Conservation (phyloP, 148 eudicot species). For the Rhododendron molle region DNA sequence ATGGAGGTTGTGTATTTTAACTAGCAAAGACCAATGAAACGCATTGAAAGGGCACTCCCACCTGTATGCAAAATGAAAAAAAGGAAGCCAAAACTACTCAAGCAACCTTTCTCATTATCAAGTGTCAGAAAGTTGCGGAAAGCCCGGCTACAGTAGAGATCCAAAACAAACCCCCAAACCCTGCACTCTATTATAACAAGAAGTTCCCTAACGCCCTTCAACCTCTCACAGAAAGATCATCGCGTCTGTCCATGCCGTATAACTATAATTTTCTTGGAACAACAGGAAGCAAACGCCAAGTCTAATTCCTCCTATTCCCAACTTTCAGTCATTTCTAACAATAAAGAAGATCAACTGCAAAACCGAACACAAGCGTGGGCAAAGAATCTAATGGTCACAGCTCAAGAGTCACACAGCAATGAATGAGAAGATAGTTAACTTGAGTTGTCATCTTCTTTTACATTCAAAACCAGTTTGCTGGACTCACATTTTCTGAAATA, state of each 20-base stretch:
- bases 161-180: not conserved
- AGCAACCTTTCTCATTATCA: not conserved
- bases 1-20: not conserved
- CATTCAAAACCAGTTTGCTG: not conserved
- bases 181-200: not conserved
- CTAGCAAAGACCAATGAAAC: not conserved
- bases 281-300: not conserved
- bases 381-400: not conserved
- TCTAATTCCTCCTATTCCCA: not conserved
- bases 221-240: not conserved
- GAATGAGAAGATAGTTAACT: not conserved
- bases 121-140: not conserved
- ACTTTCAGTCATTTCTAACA: not conserved
- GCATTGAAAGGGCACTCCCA: not conserved
- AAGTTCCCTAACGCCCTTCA: not conserved
- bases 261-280: not conserved
- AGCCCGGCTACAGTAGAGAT: not conserved
- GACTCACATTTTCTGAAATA: not conserved
- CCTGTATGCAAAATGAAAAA: not conserved
- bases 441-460: not conserved
- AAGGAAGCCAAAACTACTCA: not conserved
- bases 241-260: not conserved
- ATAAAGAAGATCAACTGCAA: not conserved
- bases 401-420: not conserved
- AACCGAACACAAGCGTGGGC: not conserved